Evolutionary conservation across 1,139 yeast species (phyloP).

Genomic region (Yamadazyma dushanensis): DNA sequence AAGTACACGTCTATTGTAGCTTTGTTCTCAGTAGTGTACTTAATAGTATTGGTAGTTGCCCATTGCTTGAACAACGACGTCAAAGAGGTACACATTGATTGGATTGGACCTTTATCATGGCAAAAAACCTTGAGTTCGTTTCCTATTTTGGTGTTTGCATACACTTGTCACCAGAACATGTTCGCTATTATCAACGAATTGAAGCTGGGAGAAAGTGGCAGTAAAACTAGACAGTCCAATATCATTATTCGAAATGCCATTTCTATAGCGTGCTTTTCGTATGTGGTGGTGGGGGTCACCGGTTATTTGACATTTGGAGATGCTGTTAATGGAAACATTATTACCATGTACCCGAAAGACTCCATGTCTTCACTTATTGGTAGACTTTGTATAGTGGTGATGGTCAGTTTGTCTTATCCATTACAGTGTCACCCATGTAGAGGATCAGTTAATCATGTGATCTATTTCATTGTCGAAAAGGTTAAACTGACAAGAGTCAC

Average conservation of each 20-base stretch:
- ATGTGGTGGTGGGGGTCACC: conserved; percentile 69
- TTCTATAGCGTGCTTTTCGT: conserved; percentile 60
- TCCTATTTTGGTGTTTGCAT: conserved; percentile 92
- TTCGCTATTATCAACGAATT: conserved; percentile 84
- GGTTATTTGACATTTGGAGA: conserved; percentile 91
- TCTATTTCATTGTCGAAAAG: conserved; percentile 37
- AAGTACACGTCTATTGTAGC: conserved; percentile 88
- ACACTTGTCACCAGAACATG: conserved; percentile 93
- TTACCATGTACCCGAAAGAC: conserved; percentile 64
- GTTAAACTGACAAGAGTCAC: conserved; percentile 1
- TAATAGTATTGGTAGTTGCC: conserved; percentile 68
- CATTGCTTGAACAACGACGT: conserved; percentile 51
- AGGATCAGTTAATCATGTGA: conserved; percentile 67
- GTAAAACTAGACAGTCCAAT: conserved; percentile 53
- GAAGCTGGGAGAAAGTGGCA: conserved; percentile 34
- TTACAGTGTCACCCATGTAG: conserved; percentile 80
- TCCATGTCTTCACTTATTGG: conserved; percentile 64
- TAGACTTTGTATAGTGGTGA: conserved; percentile 64
- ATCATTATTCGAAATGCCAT: conserved; percentile 57
- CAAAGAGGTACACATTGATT: conserved; percentile 23
- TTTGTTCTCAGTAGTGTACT: conserved; percentile 73
- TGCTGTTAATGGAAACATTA: conserved; percentile 65
- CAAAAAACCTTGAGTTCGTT: conserved; percentile 50
- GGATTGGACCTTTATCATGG: conserved; percentile 40
- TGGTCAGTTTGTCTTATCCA: conserved; percentile 71